A percentile compares a stretch with the other conserved stretches of the same genome.
These are phyloP conservation scores for Diphasiastrum complanatum DNA, from an alignment of 83 land plant genomes.

Conservation along the genomic window DNA sequence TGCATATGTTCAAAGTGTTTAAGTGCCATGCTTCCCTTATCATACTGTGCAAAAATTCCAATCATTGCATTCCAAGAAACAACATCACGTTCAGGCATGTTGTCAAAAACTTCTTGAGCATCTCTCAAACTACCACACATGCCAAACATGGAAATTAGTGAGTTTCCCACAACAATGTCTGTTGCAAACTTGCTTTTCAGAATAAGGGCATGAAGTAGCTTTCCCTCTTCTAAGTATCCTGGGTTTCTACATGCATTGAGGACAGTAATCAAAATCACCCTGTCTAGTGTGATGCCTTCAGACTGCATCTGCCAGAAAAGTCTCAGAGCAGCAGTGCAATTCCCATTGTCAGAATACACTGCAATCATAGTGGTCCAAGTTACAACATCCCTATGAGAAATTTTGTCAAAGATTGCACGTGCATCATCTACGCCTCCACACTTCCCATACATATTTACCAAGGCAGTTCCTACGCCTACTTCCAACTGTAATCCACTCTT, in stretches of 20 bases:
- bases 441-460: not conserved
- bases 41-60: conserved; percentile 43
- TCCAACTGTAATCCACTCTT: not conserved
- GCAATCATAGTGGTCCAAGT: conserved; percentile 51
- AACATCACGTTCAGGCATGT: conserved; percentile 31
- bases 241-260: conserved; percentile 21
- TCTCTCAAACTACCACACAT: conserved; percentile 40
- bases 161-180: conserved; percentile 25
- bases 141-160: conserved; percentile 48
- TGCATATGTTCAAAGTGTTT: conserved; percentile 33
- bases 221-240: conserved; percentile 14
- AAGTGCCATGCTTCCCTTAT: conserved; percentile 17
- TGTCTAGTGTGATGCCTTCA: conserved; percentile 19
- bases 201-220: conserved; percentile 10
- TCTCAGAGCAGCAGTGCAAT: conserved; percentile 41
- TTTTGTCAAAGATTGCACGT: conserved; percentile 42
- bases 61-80: conserved; percentile 54
- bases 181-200: not conserved
- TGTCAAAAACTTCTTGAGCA: conserved; percentile 27
- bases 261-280: conserved; percentile 13
- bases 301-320: conserved; percentile 36
- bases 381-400: conserved; percentile 40
- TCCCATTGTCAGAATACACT: conserved; percentile 38
- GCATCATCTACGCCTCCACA: conserved; percentile 8
- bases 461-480: not conserved